Percentiles rank a stretch among this genome's conserved stretches.
Evolutionary conservation across 73 alveolate genomes (phyloP).

Genomic region (Paraurostyla sp.): DNA sequence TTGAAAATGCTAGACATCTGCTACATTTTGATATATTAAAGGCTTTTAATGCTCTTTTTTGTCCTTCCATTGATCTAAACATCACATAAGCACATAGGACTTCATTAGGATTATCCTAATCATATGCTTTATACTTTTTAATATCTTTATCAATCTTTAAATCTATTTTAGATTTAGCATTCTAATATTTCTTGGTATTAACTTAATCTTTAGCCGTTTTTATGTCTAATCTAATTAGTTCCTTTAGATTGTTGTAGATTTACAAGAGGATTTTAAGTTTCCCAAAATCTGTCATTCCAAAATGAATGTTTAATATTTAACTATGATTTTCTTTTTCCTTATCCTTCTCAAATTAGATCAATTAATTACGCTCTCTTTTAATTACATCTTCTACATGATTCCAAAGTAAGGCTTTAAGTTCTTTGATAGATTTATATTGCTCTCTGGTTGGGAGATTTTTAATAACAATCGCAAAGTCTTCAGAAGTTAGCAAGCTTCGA

Average conservation of each 20-base stretch:
- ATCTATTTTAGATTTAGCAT: neutral
- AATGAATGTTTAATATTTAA: conserved; percentile 32
- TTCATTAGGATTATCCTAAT: neutral
- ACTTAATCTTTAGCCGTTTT: neutral
- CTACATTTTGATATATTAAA: neutral
- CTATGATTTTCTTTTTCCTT: neutral
- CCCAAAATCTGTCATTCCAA: conserved; percentile 48
- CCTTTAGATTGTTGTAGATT: neutral
- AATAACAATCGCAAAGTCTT: conserved; percentile 60
- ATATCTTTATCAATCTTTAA: neutral
- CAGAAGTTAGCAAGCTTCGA: conserved; percentile 23
- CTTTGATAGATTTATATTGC: neutral
- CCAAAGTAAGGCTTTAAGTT: conserved; percentile 59
- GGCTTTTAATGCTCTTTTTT: conserved; percentile 35
- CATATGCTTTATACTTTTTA: neutral
- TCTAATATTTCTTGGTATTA: neutral
- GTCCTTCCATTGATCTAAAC: conserved; percentile 52
- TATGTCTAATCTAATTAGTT: neutral
- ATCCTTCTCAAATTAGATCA: neutral
- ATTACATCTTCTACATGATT: conserved; percentile 48
- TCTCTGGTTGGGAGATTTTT: conserved; percentile 39
- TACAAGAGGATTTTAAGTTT: neutral
- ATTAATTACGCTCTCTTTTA: neutral
- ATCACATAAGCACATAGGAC: conserved; percentile 58
- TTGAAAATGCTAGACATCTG: conserved; percentile 37